Base-by-base conservation (phyloP, 2,329 filamentous ascomycete species). In the Colletotrichum destructivum region DNA sequence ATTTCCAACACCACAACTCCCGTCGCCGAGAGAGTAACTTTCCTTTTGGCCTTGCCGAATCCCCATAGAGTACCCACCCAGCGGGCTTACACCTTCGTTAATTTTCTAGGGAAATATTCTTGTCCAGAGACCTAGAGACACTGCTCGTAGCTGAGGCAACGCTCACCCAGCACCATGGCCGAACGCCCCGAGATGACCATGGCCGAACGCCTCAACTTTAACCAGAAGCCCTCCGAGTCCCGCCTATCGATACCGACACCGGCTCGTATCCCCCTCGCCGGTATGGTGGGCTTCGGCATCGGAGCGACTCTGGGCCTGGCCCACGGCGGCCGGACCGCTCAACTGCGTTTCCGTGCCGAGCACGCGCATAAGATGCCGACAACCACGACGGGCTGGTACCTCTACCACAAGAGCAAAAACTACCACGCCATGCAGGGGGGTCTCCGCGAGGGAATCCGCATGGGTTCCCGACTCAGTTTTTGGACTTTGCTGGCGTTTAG, bases 361-460 rank as follows among this genome's bases (percentile, higher is more conserved):
- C 97, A 99, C 79, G 95, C 96, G 1, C 96, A 99, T 86, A 93
- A 96, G 75, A 90, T 98, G 73, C 96, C 96, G 23, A 91, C 90
- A 4, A 92, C 92, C 1, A 91, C 94, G 35, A 90, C 91, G 2
- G 96, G 95, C 21, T 99, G 96, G 96, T 99, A 96, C 80, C 89
- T 98, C n/a, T 99, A 99, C 82, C 96, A 98, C 86, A 98, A 98
- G 84, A 94, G 91, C 80, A 98, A 98, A 83, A 98, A 98, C 82
- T 98, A 99, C 84, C 91, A 94, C 77, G 89, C 93, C 62, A 91
- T 94, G 77, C 88, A 93, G 26, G 93, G 93, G 7, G 96, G 93
- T 0, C 84, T 97, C 21, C 90, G 90, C 63, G 94, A 97, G 78
- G 96, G 94, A 0, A 76, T 94, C 61, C 91, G 88, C 75, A 94